phyloP scores from a whole-genome alignment of 2,329 filamentous ascomycete species.

The Blastomyces silverae region DNA sequence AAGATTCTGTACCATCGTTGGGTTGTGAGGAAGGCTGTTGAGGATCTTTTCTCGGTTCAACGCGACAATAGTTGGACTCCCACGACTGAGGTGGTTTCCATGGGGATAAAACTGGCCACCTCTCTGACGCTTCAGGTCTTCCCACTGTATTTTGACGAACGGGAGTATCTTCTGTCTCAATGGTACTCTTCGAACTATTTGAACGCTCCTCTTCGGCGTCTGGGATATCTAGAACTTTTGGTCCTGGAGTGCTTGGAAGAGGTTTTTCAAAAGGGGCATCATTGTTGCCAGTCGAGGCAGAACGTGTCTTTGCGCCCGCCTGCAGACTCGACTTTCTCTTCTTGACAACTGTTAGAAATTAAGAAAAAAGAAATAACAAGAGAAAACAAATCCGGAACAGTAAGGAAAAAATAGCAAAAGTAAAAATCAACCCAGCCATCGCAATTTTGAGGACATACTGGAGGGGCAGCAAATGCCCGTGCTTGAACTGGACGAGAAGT shows the following conservation, averaged over 20 bases:
- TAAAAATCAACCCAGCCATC: not conserved
- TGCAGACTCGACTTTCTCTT: conserved; percentile 6
- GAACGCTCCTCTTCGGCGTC: not conserved
- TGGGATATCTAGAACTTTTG: not conserved
- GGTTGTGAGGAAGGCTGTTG: not conserved
- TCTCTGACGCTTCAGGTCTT: conserved; percentile 16
- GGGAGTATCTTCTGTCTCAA: conserved; percentile 14
- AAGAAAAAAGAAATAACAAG: not conserved
- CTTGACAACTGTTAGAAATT: conserved; percentile 2
- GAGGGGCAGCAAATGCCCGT: not conserved
- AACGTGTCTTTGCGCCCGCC: not conserved
- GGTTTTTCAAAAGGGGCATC: conserved; percentile 20
- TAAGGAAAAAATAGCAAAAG: too few species aligned
- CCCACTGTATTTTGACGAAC: conserved; percentile 4
- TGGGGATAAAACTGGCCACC: conserved; percentile 18
- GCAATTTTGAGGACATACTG: not conserved
- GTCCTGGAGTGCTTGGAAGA: conserved; percentile 18
- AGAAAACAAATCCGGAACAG: not conserved
- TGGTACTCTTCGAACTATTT: conserved; percentile 12
- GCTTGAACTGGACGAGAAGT: not conserved
- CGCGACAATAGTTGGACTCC: not conserved
- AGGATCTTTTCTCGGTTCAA: not conserved
- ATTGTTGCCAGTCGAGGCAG: conserved; percentile 1
- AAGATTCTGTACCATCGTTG: not conserved
- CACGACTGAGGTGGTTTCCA: not conserved